phyloP scores from a whole-genome alignment of 768 basidiomycete species.

The Boletus rubescentipes region DNA sequence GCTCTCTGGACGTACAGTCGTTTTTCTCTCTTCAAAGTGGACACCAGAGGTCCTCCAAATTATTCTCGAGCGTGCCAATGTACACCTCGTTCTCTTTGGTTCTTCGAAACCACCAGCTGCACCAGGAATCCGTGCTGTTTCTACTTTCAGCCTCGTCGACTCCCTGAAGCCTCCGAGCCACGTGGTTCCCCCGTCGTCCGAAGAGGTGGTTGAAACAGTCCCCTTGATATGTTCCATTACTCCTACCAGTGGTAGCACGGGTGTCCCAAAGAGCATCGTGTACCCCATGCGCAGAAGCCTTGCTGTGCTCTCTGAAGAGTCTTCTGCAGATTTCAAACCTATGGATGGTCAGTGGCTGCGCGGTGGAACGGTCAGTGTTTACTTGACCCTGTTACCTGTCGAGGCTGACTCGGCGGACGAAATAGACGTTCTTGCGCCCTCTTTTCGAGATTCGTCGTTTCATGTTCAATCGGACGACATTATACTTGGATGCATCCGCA shows the following conservation, averaged over 20 bases:
- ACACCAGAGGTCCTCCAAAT: slow-evolving; percentile 21
- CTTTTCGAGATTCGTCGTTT: slow-evolving; percentile 20
- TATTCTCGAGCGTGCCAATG: slow-evolving; percentile 23
- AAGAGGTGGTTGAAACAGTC: slow-evolving; percentile 17
- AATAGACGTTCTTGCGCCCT: slow-evolving; percentile 15
- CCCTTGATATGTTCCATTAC: slow-evolving; percentile 13
- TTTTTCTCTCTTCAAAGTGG: slow-evolving; percentile 28
- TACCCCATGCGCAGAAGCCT: slow-evolving; percentile 17
- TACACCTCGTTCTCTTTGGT: slow-evolving; percentile 24
- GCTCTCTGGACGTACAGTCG: slow-evolving; percentile 30
- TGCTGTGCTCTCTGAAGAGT: slow-evolving; percentile 13
- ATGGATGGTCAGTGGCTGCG: slow-evolving; percentile 20
- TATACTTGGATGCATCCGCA: slow-evolving; percentile 9
- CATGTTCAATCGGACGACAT: slow-evolving; percentile 17
- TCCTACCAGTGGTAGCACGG: slow-evolving; percentile 27
- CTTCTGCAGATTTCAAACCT: slow-evolving; percentile 3
- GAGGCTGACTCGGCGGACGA: neutral
- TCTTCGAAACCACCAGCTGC: slow-evolving; percentile 10
- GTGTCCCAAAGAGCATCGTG: slow-evolving; percentile 17
- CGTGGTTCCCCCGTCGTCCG: slow-evolving; percentile 10
- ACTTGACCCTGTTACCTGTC: neutral
- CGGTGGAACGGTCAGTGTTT: slow-evolving; percentile 8
- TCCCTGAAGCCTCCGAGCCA: slow-evolving; percentile 9
- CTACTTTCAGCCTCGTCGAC: slow-evolving; percentile 19
- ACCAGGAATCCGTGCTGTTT: slow-evolving; percentile 13